Evolutionary conservation across 1,284 basidiomycete species (phyloP).

Genomic region (Dichomitus squalens): DNA sequence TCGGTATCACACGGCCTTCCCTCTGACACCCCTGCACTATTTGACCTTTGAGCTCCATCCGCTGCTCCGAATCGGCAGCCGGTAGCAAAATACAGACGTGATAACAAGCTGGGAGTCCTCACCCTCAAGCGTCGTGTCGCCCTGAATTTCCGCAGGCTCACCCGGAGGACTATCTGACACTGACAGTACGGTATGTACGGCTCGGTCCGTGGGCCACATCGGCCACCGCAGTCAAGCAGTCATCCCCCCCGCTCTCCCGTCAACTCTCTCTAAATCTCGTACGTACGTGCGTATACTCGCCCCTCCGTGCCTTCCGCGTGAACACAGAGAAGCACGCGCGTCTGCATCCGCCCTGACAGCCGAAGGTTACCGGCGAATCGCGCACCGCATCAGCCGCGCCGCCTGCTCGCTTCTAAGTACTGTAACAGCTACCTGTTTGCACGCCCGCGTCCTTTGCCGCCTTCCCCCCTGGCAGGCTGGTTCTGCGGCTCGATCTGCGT

Average conservation of each 20-base stretch:
- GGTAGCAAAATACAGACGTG: neutral
- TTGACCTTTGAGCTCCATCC: neutral
- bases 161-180: neutral
- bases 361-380: slow-evolving; percentile 19
- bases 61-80: neutral
- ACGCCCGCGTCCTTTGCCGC: neutral
- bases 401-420: neutral
- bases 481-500: neutral
- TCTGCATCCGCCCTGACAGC: slow-evolving; percentile 11
- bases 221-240: neutral
- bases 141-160: neutral
- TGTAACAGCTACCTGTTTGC: neutral
- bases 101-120: neutral
- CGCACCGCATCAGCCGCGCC: neutral
- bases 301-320: slow-evolving; percentile 1
- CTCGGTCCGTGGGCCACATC: neutral
- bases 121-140: neutral
- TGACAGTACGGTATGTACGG: neutral
- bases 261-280: too few species aligned
- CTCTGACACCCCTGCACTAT: too few species aligned
- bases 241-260: too few species aligned
- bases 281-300: neutral
- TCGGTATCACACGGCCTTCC: too few species aligned
- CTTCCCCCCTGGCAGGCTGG: neutral
- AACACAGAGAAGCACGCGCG: slow-evolving; percentile 19